phyloP scores from a whole-genome alignment of 768 basidiomycete genomes.

The Candolleomyces aberdarensis region DNA sequence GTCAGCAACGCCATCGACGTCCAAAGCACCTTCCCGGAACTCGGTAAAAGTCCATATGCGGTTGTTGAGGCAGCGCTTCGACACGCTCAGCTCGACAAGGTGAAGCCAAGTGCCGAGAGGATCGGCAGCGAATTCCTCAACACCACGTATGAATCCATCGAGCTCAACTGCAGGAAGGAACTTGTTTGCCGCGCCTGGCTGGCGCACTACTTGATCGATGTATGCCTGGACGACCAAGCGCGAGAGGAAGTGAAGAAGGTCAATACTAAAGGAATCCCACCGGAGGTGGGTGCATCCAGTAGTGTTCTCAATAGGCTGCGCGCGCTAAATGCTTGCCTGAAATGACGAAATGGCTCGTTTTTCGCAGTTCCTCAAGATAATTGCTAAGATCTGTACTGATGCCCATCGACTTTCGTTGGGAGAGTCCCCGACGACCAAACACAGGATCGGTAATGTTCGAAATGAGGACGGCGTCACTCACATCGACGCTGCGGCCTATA shows the following conservation, averaged over 20 bases:
- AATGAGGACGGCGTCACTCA: slow-evolving; percentile 3
- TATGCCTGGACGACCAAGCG: slow-evolving; percentile 38
- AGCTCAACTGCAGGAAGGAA: slow-evolving; percentile 29
- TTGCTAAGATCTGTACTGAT: slow-evolving; percentile 46
- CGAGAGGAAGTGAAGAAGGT: slow-evolving; percentile 43
- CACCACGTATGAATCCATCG: slow-evolving; percentile 31
- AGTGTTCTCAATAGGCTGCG: background rate
- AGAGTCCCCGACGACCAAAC: slow-evolving; percentile 43
- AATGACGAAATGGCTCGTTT: too few species aligned
- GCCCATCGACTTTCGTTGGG: slow-evolving; percentile 43
- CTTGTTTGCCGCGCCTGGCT: slow-evolving; percentile 48
- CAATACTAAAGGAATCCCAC: slow-evolving; percentile 36
- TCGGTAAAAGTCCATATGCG: slow-evolving; percentile 8
- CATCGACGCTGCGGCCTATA: slow-evolving; percentile 10
- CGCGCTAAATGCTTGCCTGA: background rate
- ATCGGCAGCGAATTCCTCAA: slow-evolving; percentile 26
- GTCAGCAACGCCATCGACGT: slow-evolving; percentile 54
- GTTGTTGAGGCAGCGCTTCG: background rate
- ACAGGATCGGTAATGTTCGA: slow-evolving; percentile 31
- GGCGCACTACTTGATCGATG: slow-evolving; percentile 41
- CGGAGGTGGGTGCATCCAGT: slow-evolving; percentile 28
- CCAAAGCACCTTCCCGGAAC: slow-evolving; percentile 44
- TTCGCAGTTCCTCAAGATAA: slow-evolving; percentile 28
- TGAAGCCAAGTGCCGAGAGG: background rate
- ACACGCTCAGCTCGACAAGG: background rate